Conservation (phyloP, 768 basidiomycete species). For the Cystobasidium tubakii region DNA sequence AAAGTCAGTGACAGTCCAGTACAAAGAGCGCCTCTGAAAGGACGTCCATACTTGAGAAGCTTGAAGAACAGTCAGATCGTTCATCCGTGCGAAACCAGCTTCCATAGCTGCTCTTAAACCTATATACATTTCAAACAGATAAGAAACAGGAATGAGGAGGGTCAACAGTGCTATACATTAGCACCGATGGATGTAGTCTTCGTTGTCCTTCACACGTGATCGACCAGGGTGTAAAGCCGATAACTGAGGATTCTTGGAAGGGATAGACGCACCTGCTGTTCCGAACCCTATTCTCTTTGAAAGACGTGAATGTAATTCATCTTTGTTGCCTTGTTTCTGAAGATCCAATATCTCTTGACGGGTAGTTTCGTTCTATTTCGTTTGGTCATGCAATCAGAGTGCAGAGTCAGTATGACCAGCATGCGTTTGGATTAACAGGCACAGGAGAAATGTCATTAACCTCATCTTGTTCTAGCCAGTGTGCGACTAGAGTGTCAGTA, state of each 20-base stretch:
- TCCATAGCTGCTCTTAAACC: slow-evolving; percentile 32
- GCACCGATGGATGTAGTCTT: no score
- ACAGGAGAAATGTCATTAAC: not conserved
- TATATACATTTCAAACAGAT: no score
- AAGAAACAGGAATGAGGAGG: not conserved
- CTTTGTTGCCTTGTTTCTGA: not conserved
- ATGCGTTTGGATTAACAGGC: not conserved
- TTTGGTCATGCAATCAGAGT: not conserved
- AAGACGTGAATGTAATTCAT: slow-evolving; percentile 15
- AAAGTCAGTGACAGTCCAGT: no score
- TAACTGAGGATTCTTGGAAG: not conserved
- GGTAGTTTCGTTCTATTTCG: slow-evolving; percentile 12
- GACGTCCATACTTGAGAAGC: slow-evolving; percentile 38
- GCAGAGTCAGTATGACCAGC: not conserved
- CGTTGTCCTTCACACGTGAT: no score
- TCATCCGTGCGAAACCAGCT: slow-evolving; percentile 82
- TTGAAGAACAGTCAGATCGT: slow-evolving; percentile 58
- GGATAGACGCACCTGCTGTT: slow-evolving; percentile 12
- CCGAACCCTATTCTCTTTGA: slow-evolving; percentile 26
- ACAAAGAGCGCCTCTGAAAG: not conserved
- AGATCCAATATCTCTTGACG: slow-evolving; percentile 27
- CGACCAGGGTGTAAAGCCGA: no score
- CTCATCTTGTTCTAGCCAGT: slow-evolving; percentile 33
- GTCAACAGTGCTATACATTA: no score
- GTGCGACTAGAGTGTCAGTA: slow-evolving; percentile 8